phyloP scores from a whole-genome alignment of 2,329 filamentous ascomycete genomes.

The Hirsutella rhossiliensis region DNA sequence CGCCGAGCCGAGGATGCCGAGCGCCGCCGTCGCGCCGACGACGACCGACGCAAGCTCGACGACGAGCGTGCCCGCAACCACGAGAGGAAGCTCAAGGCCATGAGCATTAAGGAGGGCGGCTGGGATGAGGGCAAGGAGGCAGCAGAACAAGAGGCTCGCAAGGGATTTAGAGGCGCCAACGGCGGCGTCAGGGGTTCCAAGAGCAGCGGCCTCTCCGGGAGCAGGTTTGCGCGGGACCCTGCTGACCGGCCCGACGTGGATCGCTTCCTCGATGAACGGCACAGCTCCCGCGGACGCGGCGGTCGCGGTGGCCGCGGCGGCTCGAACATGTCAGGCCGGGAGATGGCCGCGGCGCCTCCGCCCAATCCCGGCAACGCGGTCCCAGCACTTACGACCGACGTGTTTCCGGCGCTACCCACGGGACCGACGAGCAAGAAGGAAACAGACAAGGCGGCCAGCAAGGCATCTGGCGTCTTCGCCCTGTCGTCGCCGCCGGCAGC shows the following conservation, averaged over 20 bases:
- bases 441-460: constrained; percentile 5
- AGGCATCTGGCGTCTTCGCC: constrained; percentile 5
- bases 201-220: constrained; percentile 25
- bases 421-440: constrained; percentile 11
- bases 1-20: constrained; percentile 40
- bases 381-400: constrained; percentile 15
- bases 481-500: constrained; percentile 15
- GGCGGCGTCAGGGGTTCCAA: constrained; percentile 27
- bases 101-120: constrained; percentile 38
- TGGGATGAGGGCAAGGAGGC: constrained; percentile 49
- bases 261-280: constrained; percentile 22
- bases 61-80: constrained; percentile 49
- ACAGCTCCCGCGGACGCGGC: constrained; percentile 19
- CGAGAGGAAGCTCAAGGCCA: constrained; percentile 47
- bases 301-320: constrained; percentile 18
- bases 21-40: constrained; percentile 36
- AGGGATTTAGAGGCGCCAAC: constrained; percentile 29
- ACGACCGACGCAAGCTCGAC: constrained; percentile 38
- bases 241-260: constrained; percentile 22
- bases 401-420: constrained; percentile 23
- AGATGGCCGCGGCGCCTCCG: constrained; percentile 6
- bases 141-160: constrained; percentile 26
- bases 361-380: background rate
- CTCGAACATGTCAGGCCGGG: constrained; percentile 6
- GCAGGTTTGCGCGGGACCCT: constrained; percentile 23